Percentiles rank a stretch among this genome's conserved stretches.
Evolutionary conservation across 179 eudicot genomes (phyloP).

Genomic region (Amaranthus tricolor): DNA sequence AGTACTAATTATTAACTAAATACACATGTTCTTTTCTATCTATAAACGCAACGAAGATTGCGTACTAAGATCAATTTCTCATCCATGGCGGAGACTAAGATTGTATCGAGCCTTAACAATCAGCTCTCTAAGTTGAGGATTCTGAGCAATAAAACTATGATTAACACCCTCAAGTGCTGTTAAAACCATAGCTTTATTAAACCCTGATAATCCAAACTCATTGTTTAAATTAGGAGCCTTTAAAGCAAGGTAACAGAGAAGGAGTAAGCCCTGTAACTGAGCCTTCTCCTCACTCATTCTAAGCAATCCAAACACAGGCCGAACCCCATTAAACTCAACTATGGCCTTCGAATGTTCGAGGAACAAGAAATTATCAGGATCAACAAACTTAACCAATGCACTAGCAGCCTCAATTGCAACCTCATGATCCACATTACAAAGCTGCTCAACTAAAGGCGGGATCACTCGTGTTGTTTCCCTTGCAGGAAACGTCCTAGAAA

Average conservation of each 20-base stretch:
- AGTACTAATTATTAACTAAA: no score
- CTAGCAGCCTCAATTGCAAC: constrained; percentile 63
- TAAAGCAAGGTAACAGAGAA: constrained; percentile 68
- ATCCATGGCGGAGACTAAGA: constrained; percentile 46
- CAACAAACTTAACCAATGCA: constrained; percentile 65
- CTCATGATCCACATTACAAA: constrained; percentile 41
- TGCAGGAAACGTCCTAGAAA: constrained; percentile 73
- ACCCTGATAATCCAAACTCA: constrained; percentile 25
- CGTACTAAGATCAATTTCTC: constrained; percentile 26
- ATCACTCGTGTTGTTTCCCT: constrained; percentile 62
- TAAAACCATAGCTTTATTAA: constrained; percentile 45
- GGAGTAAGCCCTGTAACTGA: constrained; percentile 42
- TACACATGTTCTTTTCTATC: neutral
- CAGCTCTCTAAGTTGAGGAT: constrained; percentile 53
- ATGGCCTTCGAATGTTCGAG: constrained; percentile 58
- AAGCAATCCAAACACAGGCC: constrained; percentile 56
- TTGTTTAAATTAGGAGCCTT: constrained; percentile 39
- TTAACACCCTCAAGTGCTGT: constrained; percentile 60
- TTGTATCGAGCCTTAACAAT: constrained; percentile 50
- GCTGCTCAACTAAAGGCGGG: constrained; percentile 53
- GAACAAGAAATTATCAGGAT: constrained; percentile 57
- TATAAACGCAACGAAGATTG: constrained; percentile 30
- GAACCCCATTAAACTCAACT: constrained; percentile 56
- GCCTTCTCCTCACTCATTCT: constrained; percentile 44
- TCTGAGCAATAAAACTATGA: constrained; percentile 30